Evolutionary conservation across 306 rosid species (phyloP).

Genomic region (Medicago arabica): DNA sequence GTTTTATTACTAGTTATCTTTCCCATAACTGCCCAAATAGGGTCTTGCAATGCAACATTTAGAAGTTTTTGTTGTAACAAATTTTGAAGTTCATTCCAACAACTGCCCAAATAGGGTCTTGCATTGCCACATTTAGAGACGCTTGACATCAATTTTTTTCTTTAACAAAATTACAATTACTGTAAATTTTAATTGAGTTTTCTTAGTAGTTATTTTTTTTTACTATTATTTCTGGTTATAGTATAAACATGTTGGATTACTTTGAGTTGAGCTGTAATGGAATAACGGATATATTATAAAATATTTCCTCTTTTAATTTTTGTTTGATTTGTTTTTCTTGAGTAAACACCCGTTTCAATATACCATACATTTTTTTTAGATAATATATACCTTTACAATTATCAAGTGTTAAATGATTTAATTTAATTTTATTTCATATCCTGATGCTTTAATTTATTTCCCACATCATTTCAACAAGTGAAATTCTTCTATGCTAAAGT

Average conservation of each 20-base stretch:
- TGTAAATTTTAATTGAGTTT: not conserved
- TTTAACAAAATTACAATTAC: not conserved
- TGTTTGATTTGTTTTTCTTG: not conserved
- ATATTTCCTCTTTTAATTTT: not conserved
- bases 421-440: not conserved
- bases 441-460: not conserved
- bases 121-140: not conserved
- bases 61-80: too few species aligned
- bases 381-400: not conserved
- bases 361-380: not conserved
- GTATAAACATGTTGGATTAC: slow-evolving; percentile 13
- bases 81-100: too few species aligned
- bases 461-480: slow-evolving; percentile 8
- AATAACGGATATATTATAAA: slow-evolving; percentile 1
- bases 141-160: not conserved
- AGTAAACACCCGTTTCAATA: not conserved
- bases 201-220: not conserved
- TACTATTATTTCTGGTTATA: not conserved
- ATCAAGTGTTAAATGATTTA: not conserved
- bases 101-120: too few species aligned
- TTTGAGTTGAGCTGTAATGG: slow-evolving; percentile 6
- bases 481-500: not conserved
- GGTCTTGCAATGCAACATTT: not conserved
- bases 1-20: slow-evolving; percentile 35
- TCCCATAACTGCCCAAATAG: not conserved